Base-by-base conservation (phyloP, 192 early-diverging fungal species). In the Helicostylum pulchrum region DNA sequence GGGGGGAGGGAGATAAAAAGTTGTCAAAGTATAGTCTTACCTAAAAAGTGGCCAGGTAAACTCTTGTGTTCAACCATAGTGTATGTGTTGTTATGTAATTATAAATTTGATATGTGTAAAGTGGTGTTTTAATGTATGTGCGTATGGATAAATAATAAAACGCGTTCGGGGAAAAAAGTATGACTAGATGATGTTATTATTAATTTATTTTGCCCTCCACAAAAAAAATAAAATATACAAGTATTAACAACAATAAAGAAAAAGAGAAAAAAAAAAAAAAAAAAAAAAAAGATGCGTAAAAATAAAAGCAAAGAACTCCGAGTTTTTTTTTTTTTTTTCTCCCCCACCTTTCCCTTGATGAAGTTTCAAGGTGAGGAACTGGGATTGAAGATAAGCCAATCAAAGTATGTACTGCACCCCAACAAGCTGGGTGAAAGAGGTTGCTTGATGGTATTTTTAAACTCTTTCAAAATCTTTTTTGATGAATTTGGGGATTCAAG, bases 31-130 rank as follows among this genome's bases (percentile, higher is more conserved):
- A 26, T 26, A 26, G 2, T 26, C 17, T 65, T 52, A 67, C 65
- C 65, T 43, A 67, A 52, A 32, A 67, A 67, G 23, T 67, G 65
- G 21, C 46, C 19, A 36, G 65, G 65, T 43, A 67, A 50, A 48
- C 39, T 67, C 31, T 52, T 21, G 26, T 10, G 51, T 26, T 21
- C 19, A 53, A 17, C 23, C 9, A 26, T 10, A 17, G 30, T 19
- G 46, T 17, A 6, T 12, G 8, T 48, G 46, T 48, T 14, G 15
- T 14, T 10, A 6, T 48, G 46, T 48, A 19, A 26, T 32, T 3
- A 39, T 9, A 39, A 39, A 39, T 53, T 11, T 53, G 52, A 31
- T 53, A 32, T 52, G 50, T 52, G 50, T n/a, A n/a, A n/a, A n/a
- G n/a, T 52, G 50, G 23, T 8, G 1, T 1, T 45, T 45, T 15